Percentiles rank a stretch among this genome's conserved stretches.
Conservation (phyloP, 805 yeast genomes). For the Metschnikowia lachancei region DNA sequence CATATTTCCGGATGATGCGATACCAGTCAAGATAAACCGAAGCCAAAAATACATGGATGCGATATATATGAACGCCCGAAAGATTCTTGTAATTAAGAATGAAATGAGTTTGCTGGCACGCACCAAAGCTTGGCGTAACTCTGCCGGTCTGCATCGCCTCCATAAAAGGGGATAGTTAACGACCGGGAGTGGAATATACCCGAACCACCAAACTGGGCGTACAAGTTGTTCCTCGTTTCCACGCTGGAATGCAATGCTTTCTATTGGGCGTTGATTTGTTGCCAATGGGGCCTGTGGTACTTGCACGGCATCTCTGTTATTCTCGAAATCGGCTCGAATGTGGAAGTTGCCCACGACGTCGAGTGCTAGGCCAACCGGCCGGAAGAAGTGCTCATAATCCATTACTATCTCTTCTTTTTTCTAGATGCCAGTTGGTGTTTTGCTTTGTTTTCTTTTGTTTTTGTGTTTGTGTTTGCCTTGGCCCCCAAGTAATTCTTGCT, state of each 20-base stretch:
- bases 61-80: constrained; percentile 10
- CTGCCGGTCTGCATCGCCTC: constrained; percentile 12
- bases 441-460: background rate
- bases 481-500: too few species aligned
- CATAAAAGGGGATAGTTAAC: constrained; percentile 16
- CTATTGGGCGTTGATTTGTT: background rate
- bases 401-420: background rate
- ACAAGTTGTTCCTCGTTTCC: background rate
- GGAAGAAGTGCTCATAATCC: constrained; percentile 9
- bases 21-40: constrained; percentile 19
- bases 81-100: constrained; percentile 13
- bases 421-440: background rate
- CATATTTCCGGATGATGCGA: constrained; percentile 27
- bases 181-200: constrained; percentile 16
- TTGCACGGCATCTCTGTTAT: background rate
- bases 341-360: constrained; percentile 4
- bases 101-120: background rate
- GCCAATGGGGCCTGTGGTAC: background rate
- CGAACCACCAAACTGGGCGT: constrained; percentile 9
- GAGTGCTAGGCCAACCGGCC: constrained; percentile 8
- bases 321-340: background rate
- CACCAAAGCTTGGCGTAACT: constrained; percentile 1
- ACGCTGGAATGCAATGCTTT: background rate
- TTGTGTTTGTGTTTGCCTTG: too few species aligned
- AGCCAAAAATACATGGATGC: constrained; percentile 16